phyloP scores from a whole-genome alignment of 2,329 filamentous ascomycete genomes.

The Hymenoscyphus linearis region DNA sequence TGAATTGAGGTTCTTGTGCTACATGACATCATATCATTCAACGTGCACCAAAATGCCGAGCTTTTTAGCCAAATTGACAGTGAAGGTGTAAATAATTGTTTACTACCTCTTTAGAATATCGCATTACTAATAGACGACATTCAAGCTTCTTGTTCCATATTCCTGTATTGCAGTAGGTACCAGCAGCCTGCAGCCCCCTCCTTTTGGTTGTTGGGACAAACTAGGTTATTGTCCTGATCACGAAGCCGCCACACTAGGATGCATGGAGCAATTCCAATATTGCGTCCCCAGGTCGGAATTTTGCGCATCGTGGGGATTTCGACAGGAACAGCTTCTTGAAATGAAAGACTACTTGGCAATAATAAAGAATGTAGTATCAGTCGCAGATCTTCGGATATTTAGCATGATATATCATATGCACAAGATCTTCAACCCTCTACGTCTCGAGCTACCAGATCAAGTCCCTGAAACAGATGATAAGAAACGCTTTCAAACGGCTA shows the following conservation, averaged over 20 bases:
- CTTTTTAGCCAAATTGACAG: too few relatives aligned
- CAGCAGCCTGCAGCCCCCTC: too few relatives aligned
- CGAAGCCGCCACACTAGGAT: not conserved
- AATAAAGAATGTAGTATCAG: not conserved
- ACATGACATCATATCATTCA: too few relatives aligned
- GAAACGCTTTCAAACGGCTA: not conserved
- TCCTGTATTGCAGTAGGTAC: too few relatives aligned
- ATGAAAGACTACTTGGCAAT: not conserved
- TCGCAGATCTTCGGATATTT: not conserved
- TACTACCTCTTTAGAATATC: too few relatives aligned
- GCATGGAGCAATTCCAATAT: slow-evolving; percentile 4
- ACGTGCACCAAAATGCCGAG: too few relatives aligned
- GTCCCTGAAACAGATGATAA: not conserved
- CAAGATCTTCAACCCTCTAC: not conserved
- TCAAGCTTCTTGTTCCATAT: too few relatives aligned
- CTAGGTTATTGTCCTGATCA: not conserved
- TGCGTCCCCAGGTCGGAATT: not conserved
- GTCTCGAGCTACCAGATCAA: not conserved
- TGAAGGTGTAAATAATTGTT: too few relatives aligned
- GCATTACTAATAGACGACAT: too few relatives aligned
- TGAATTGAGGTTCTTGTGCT: too few relatives aligned
- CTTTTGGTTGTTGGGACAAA: too few relatives aligned
- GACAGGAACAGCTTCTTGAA: not conserved
- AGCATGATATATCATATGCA: not conserved
- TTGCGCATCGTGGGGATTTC: not conserved